Evolutionary conservation across 2,329 filamentous ascomycete genomes (phyloP), one percentile per base, ranked within the genome.

Genomic region (Claviceps digitariae): DNA sequence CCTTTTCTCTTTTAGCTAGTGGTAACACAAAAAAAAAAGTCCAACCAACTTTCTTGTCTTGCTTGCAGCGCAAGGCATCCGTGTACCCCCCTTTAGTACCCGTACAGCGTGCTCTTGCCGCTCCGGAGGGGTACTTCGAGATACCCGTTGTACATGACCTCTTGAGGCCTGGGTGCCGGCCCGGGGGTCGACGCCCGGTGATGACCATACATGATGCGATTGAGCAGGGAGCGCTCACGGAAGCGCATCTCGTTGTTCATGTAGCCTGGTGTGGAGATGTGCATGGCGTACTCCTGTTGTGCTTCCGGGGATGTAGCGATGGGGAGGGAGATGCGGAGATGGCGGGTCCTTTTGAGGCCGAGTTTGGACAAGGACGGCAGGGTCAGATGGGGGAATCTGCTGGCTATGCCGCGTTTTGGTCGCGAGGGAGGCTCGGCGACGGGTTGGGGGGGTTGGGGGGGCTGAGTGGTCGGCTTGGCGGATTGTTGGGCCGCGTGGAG

Each of bases 101-200:
- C 68, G 38, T 68, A 70, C 0, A 72, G 55, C 1, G 58, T 57
- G 51, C 65, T 69, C 55, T 69, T 67, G 25, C 69, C 68, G 3
- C 65, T 69, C 3, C 55, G 55, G 17, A 70, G 60, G 2, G 68
- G 63, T n/a, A 64, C 58, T 2, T 71, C 66, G 5, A 55, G 46
- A 2, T 60, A 63, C 0, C 54, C 53, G 2, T 52, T 15, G 17
- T 45, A 27, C 3, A 44, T 13, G 49, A 52, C 55, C 51, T 49
- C 51, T 45, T 50, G 38, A 23, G 52, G 44, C 20, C 38, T 34
- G n/a, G 23, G 7, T n/a, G n/a, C n/a, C n/a, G n/a, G n/a, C 51
- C 41, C 4, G 54, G 54, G 0, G 44, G 49, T 1, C 55, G 51
- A 1, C 52, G 52, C 4, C 46, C 49, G 1, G 58, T 27, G 0